Evolutionary conservation across 257 asterid species (phyloP), one percentile per base, ranked within the genome.

Genomic region (Solanum infundibuliforme): DNA sequence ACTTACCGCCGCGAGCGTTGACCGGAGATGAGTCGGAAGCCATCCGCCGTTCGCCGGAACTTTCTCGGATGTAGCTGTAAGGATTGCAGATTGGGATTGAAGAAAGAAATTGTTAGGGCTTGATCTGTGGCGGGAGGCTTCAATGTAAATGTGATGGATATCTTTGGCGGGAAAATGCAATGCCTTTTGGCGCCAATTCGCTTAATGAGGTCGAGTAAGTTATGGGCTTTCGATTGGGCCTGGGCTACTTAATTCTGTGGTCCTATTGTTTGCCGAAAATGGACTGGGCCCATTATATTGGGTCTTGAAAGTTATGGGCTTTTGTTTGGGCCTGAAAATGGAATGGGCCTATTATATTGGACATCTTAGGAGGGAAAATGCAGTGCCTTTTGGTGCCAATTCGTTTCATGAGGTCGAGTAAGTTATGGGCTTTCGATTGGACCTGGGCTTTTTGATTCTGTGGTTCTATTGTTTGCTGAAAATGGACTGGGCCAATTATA

Each of bases 1-100:
- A 75, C 85, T 87, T 92, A 95, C 99, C 95, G 35, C 88, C 93
- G 34, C 55, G 92, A 73, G 71, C 39, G 88, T 90, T 88, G 31
- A 86, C 83, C 55, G 98, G 98, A 89, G 98, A 93, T 11, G 97
- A 95, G 88, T 93, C 97, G 88, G 98, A 95, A 89, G 95, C 98
- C 99, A 95, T 96, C 14, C 32, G 23, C 83, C 66, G 79, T 84
- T 27, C 38, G 55, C 43, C 20, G 12, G 74, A 13, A 68, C 25
- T 21, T 62, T n/a, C 10, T 9, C 72, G 43, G 25, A 32, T 32
- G 79, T 8, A 72, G 7, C 84, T 14, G 89, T 27, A 35, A 38
- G 88, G 65, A 20, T 84, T 55, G 81, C 55, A 86, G 12, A 79
- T 72, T 32, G 9, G 65, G 41, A 12, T 85, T 34, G 25, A 32